A percentile compares a stretch with the other conserved stretches of the same genome.
Conservation (phyloP, 305 asterid genomes). For the Stenogyne calaminthoides region DNA sequence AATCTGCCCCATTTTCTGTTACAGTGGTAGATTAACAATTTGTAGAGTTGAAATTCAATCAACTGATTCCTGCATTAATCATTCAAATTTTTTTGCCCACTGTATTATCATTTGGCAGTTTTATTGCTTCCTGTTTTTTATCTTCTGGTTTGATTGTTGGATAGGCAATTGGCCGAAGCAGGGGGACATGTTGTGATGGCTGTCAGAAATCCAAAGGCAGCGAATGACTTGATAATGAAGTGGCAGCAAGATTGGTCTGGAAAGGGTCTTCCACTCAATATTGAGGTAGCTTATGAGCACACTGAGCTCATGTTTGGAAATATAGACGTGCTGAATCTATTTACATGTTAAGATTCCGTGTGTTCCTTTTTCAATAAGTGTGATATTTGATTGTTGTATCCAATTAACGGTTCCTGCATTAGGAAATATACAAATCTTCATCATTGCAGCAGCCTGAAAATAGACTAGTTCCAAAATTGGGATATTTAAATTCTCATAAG, state of each 20-base stretch:
- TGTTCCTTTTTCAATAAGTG: background rate
- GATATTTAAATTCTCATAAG: background rate
- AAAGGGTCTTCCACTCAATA: constrained; percentile 80
- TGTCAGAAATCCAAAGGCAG: constrained; percentile 64
- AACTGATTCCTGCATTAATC: background rate
- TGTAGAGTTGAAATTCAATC: background rate
- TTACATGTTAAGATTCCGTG: background rate
- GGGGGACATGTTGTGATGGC: constrained; percentile 90
- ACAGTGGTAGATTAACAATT: background rate
- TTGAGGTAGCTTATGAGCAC: constrained; percentile 59
- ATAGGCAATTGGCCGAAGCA: constrained; percentile 82
- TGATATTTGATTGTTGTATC: constrained; percentile 10
- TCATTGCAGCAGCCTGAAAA: background rate
- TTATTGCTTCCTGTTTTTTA: background rate
- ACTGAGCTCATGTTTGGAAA: constrained; percentile 11
- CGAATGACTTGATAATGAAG: constrained; percentile 59
- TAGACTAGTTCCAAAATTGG: background rate
- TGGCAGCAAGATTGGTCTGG: constrained; percentile 86
- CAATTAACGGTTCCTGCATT: background rate
- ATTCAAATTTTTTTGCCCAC: background rate
- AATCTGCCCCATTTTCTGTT: background rate
- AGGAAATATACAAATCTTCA: constrained; percentile 6
- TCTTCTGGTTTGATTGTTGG: constrained; percentile 25
- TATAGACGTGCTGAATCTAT: background rate
- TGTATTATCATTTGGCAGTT: background rate